Percentiles rank a stretch among this genome's conserved stretches.
phyloP scores from a whole-genome alignment of 2,329 filamentous ascomycete species.

The Penicillium verrucosum region DNA sequence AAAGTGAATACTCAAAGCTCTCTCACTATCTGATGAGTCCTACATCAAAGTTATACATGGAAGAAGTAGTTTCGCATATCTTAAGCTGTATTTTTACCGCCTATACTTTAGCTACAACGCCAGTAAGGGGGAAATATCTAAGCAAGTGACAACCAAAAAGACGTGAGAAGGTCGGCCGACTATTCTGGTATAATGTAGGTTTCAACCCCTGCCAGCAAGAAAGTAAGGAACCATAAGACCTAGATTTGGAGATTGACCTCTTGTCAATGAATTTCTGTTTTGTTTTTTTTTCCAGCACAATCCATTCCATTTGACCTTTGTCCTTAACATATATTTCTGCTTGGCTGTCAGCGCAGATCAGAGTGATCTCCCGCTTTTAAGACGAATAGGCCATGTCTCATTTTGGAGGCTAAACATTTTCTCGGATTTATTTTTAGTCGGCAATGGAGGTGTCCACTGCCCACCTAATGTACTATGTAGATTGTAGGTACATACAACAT shows the following conservation, averaged over 20 bases:
- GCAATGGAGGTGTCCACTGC: neutral
- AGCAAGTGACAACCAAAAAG: too few species aligned
- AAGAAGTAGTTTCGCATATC: too few species aligned
- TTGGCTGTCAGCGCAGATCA: conserved; percentile 1
- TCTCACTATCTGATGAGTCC: neutral
- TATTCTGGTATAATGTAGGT: neutral
- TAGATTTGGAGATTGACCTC: neutral
- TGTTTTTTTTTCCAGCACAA: neutral
- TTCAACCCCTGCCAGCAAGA: neutral
- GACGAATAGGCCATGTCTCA: neutral
- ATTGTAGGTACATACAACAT: neutral
- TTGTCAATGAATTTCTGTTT: neutral
- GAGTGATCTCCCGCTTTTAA: conserved; percentile 6
- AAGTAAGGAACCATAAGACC: neutral
- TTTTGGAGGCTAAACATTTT: neutral
- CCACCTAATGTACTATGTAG: neutral
- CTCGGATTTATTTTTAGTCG: neutral
- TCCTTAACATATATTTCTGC: neutral
- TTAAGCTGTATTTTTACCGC: too few species aligned
- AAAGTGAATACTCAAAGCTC: neutral
- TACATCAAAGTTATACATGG: neutral
- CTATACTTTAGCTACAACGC: too few species aligned
- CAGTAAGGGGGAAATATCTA: too few species aligned
- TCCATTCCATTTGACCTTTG: neutral
- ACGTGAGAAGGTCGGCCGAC: too few species aligned